Conservation (phyloP, 164 flowering plant species). For the Tinospora cordifolia region DNA sequence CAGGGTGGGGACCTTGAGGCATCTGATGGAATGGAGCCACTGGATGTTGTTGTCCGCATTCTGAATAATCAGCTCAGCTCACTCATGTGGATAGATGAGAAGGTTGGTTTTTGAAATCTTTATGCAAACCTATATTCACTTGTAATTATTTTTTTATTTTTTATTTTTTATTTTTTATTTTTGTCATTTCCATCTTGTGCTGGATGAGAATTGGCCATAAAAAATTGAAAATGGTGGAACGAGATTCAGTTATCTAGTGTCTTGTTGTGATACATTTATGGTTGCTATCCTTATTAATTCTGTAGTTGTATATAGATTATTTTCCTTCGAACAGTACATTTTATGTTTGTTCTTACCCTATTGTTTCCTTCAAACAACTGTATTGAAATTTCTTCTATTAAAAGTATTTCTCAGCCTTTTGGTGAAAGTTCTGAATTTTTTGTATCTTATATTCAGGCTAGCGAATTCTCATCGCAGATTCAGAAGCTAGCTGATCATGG, state of each 20-base stretch:
- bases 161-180: too few relatives aligned
- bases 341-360: background rate
- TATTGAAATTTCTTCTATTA: background rate
- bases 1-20: constrained; percentile 85
- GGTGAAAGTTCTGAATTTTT: background rate
- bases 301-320: too few relatives aligned
- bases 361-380: background rate
- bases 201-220: background rate
- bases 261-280: too few relatives aligned
- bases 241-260: too few relatives aligned
- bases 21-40: constrained; percentile 65
- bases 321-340: too few relatives aligned
- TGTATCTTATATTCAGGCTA: constrained; percentile 37
- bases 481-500: constrained; percentile 59
- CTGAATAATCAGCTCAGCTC: constrained; percentile 91
- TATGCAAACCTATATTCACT: background rate
- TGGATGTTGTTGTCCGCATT: constrained; percentile 76
- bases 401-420: background rate
- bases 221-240: background rate
- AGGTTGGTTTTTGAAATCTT: constrained; percentile 33
- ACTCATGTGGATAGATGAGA: constrained; percentile 95
- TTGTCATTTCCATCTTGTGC: background rate
- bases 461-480: constrained; percentile 60
- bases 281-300: too few relatives aligned
- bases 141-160: background rate